Conservation (phyloP, 2,329 filamentous ascomycete species). For the Botrytis fragariae region DNA sequence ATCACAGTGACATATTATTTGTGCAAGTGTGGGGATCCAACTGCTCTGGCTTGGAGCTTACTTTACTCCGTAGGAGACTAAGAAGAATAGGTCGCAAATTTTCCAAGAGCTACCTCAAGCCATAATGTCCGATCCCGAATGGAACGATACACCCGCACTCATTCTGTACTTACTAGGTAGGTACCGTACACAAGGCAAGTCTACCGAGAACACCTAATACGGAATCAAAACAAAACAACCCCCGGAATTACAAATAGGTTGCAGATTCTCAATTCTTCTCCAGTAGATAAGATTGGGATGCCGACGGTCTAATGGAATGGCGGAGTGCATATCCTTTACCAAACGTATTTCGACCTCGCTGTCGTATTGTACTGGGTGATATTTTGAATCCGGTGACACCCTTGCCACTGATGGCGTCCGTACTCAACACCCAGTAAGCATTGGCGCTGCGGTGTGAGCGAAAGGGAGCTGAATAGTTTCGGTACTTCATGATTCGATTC, state of each 20-base stretch:
- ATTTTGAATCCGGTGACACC: slow-evolving; percentile 4
- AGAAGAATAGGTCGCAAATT: background rate
- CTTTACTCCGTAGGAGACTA: background rate
- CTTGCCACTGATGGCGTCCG: background rate
- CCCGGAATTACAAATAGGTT: background rate
- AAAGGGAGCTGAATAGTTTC: slow-evolving; percentile 6
- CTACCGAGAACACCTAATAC: background rate
- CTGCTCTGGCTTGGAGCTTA: background rate
- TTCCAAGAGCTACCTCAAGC: background rate
- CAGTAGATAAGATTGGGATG: background rate
- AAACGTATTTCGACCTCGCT: background rate
- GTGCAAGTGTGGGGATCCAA: background rate
- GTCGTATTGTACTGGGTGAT: background rate
- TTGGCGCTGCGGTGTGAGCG: slow-evolving; percentile 6
- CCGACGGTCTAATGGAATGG: background rate
- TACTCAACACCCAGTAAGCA: slow-evolving; percentile 2
- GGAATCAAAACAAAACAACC: background rate
- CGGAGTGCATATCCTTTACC: background rate
- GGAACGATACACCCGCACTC: background rate
- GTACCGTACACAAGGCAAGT: background rate
- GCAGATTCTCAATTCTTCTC: background rate
- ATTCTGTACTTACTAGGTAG: background rate
- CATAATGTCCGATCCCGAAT: background rate
- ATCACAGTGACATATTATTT: background rate
- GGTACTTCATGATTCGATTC: slow-evolving; percentile 6